Base-by-base conservation (phyloP, 495 filamentous ascomycete genomes). In the Lichenothelia convexa region DNA sequence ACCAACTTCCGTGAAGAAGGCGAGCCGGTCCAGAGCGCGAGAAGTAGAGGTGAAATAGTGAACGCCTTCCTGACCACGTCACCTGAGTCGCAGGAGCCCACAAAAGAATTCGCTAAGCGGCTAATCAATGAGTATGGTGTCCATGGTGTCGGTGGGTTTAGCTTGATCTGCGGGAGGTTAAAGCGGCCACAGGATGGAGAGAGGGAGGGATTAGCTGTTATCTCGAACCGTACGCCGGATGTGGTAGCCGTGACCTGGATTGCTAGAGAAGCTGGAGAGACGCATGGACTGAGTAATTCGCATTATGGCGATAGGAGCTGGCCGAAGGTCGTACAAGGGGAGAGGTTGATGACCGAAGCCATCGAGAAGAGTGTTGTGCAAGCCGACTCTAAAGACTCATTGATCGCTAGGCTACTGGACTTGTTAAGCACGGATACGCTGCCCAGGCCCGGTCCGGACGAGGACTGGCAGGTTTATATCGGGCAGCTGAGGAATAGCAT, bases 1-100 rank as follows among this genome's bases (percentile, higher is more conserved):
- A 95, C 91, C 36, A 99, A 99, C 62, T 94, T 84, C 51, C 78
- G 82, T 36, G 89, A 95, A 61, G 65, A 73, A 34, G 71, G 70
- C 31, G 41, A 45, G 12, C 54, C 60, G 11, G 60, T 74, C 26
- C 49, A 59, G 34, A 77, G 71, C 6, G 60, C 61, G 30, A 67
- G 70, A 39, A 86, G 79, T 50, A 71, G 89, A 21, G 89, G 89
- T 15, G 70, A 63, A 9, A 82, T 95, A 57, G 79, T 91, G 24
- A 92, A 78, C 34, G 75, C 71, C n/a, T 94, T 83, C 70, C 57
- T 97, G n/a, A 72, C 64, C 2, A 19, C 41, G 48, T n/a, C 47
- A 21, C 60, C 30, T 3, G 38, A 53, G 5, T 36, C 38, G n/a
- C 16, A 41, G 18, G 52, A 60, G 34, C 48, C 50, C 9, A 74